Evolutionary conservation across 2,329 filamentous ascomycete genomes (phyloP), one percentile per base, ranked within the genome.

Genomic region (Pseudocercospora pini-densiflorae): DNA sequence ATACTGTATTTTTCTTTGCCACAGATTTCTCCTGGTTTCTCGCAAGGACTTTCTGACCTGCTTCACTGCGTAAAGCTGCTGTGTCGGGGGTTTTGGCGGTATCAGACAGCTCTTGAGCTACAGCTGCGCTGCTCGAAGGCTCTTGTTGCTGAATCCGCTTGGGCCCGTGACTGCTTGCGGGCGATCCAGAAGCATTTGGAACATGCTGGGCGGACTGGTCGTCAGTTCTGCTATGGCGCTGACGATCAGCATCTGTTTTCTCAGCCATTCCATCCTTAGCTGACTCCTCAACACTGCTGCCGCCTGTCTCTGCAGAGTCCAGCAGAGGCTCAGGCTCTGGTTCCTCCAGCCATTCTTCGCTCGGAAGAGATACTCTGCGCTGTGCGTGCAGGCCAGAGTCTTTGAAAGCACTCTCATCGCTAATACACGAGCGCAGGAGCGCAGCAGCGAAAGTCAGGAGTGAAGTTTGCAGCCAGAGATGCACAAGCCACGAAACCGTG

Each of bases 401-500:
- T 43, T n/a, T 3, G 5, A 43, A 1, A 8, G 40, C 16, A 43
- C 14, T 5, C 40, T 43, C 40, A 27, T 58, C 40, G 16, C 36
- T 29, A 54, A 68, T 61, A 40, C 63, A 68, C 8, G 19, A 12
- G 6, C 51, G 53, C 12, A 71, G 59, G 21, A 70, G 55, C 23
- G 27, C 19, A 9, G 65, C 61, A 21, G 68, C 45, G n/a, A 53
- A n/a, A 10, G 61, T 40, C n/a, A 70, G 49, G 7, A 69, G 54
- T 14, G 47, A 63, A 0, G 62, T 63, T 53, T 67, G 66, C 19
- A 68, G 19, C 63, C 65, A 71, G 19, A 71, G 62, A 8, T 67
- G 57, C 19, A 53, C 63, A 19, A 71, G 51, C 69, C 69, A 71
- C 14, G 59, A 45, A 7, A 68, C 9, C 1, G 63, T 45, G 57